phyloP scores from a whole-genome alignment of 192 early-diverging fungal species.

The Dispira simplex region DNA sequence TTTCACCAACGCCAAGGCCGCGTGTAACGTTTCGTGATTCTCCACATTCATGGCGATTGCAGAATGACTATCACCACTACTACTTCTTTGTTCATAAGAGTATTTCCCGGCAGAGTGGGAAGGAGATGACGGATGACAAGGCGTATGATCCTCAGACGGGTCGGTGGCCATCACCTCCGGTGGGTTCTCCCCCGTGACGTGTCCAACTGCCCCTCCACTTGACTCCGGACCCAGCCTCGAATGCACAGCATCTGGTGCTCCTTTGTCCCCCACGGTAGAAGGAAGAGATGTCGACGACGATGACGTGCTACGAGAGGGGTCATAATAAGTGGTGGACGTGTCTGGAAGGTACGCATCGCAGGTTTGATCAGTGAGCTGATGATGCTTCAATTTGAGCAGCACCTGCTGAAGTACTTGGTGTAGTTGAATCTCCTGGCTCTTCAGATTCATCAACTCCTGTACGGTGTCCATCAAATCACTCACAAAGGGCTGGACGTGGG shows the following conservation, averaged over 20 bases:
- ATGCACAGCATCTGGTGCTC: too few species aligned
- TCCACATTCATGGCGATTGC: not conserved
- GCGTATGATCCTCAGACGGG: not conserved
- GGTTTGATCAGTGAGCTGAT: slow-evolving; percentile 2
- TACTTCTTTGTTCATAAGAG: not conserved
- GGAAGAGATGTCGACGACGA: too few species aligned
- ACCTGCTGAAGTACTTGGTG: slow-evolving; percentile 6
- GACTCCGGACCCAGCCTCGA: too few species aligned
- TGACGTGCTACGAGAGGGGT: too few species aligned
- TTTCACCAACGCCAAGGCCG: not conserved
- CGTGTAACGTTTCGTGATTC: not conserved
- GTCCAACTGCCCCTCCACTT: not conserved
- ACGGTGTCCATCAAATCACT: not conserved
- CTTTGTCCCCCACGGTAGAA: too few species aligned
- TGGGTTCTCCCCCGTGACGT: not conserved
- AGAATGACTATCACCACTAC: not conserved
- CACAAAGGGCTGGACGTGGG: not conserved
- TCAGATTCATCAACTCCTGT: slow-evolving; percentile 7
- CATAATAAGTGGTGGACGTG: too few species aligned
- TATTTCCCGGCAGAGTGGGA: not conserved
- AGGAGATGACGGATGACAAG: not conserved
- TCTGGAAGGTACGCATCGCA: too few species aligned
- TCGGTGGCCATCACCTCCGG: not conserved
- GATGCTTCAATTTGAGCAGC: not conserved
- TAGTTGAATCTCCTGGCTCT: slow-evolving; percentile 9